A percentile compares a stretch with the other conserved stretches of the same genome.
Evolutionary conservation across 1,139 yeast species (phyloP).

Genomic region (Nadsonia starkeyi-henricii): DNA sequence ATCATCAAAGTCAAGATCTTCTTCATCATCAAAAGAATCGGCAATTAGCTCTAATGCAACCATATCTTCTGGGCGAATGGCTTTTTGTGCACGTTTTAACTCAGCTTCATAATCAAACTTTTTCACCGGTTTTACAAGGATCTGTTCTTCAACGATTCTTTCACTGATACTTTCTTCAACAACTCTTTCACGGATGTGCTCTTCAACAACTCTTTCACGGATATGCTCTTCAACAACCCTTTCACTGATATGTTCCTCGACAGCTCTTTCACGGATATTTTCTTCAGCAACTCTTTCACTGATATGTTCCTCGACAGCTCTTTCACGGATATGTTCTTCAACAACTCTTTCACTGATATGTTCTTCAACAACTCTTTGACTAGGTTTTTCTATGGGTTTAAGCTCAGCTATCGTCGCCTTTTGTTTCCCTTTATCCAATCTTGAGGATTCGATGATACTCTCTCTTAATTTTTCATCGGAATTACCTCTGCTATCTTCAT

Average conservation of each 20-base stretch:
- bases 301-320: neutral
- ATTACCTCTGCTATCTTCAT: neutral
- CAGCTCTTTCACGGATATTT: neutral
- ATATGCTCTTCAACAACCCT: neutral
- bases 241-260: neutral
- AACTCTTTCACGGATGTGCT: neutral
- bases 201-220: neutral
- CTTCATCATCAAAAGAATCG: conserved; percentile 34
- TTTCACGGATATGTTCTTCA: neutral
- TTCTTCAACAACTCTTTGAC: too few relatives aligned
- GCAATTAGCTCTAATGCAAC: conserved; percentile 39
- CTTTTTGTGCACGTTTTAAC: conserved; percentile 7
- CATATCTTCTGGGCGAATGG: conserved; percentile 39
- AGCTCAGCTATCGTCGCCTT: neutral
- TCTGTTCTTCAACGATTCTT: neutral
- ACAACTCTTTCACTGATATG: too few relatives aligned
- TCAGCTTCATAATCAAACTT: neutral
- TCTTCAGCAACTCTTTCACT: neutral
- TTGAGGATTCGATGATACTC: neutral
- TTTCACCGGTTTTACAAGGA: neutral
- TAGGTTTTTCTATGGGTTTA: too few relatives aligned
- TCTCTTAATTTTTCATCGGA: neutral
- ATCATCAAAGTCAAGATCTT: conserved; percentile 24
- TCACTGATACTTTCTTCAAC: neutral
- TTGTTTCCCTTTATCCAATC: neutral